Conservation (phyloP, 139 green algal species). For the Pseudopediastrum boryanum region DNA sequence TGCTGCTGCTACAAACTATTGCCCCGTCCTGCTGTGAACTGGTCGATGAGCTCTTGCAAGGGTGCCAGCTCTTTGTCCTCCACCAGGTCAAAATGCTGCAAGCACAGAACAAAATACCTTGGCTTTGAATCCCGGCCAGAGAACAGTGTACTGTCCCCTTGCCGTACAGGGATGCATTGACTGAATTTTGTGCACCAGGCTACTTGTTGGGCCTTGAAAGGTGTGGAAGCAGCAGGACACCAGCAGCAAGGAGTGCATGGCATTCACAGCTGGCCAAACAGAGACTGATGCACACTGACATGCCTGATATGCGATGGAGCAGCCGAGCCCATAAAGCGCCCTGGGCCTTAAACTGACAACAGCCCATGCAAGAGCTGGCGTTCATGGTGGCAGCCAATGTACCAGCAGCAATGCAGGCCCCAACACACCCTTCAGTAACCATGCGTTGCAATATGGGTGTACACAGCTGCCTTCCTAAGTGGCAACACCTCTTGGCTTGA, state of each 20-base stretch:
- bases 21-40: slow-evolving; percentile 58
- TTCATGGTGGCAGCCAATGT: neutral
- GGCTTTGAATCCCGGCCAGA: too few species aligned
- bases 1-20: too few species aligned
- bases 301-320: too few species aligned
- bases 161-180: too few species aligned
- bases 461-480: neutral
- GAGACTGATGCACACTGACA: too few species aligned
- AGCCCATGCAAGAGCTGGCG: neutral
- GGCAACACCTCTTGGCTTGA: neutral
- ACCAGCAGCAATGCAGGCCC: neutral
- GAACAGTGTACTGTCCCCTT: too few species aligned
- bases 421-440: neutral
- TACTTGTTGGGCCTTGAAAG: too few species aligned
- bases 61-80: slow-evolving; percentile 93
- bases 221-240: too few species aligned
- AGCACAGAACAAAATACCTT: too few species aligned
- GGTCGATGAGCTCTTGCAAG: slow-evolving; percentile 94
- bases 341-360: neutral
- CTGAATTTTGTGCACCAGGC: too few species aligned
- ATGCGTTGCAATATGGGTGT: neutral
- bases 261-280: too few species aligned
- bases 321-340: neutral
- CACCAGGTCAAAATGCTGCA: slow-evolving; percentile 86
- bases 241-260: too few species aligned